Conservation (phyloP, 306 rosid species). For the Fragaria ananassa region DNA sequence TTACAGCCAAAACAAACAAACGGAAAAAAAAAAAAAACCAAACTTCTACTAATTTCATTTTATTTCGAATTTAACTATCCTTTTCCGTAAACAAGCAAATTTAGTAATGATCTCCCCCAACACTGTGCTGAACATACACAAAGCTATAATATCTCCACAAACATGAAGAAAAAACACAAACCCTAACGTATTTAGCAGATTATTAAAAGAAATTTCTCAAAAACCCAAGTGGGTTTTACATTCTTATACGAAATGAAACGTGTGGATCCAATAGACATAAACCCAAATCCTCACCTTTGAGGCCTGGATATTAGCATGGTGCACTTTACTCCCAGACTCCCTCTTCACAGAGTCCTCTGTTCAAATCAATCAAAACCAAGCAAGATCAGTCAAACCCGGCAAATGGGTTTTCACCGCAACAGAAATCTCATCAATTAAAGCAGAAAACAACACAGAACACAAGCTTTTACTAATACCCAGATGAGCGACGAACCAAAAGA, state of each 20-base stretch:
- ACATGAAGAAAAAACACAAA: not conserved
- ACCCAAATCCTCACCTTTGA: conserved; percentile 50
- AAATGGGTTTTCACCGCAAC: not conserved
- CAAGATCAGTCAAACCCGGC: conserved; percentile 4
- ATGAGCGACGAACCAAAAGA: not conserved
- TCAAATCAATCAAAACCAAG: conserved; percentile 17
- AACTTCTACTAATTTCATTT: not conserved
- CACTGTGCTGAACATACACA: not conserved
- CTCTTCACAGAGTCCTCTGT: conserved; percentile 91
- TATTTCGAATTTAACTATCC: not conserved
- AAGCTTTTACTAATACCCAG: not conserved
- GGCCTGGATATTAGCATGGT: conserved; percentile 89
- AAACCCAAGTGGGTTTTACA: not conserved
- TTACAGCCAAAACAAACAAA: not conserved
- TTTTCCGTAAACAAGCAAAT: not conserved
- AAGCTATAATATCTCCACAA: not conserved
- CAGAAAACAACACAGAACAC: not conserved
- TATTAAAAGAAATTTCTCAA: not conserved
- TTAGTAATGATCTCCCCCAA: not conserved
- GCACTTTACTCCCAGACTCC: conserved; percentile 90
- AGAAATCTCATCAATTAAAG: not conserved
- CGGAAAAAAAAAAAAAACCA: not conserved
- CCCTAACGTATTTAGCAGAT: not conserved
- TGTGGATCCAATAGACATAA: not conserved
- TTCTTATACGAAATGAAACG: not conserved